These are phyloP conservation scores for Hemisphaericaspora xylanilytica DNA, from an alignment of 1,139 yeast genomes.

Conservation along the genomic window DNA sequence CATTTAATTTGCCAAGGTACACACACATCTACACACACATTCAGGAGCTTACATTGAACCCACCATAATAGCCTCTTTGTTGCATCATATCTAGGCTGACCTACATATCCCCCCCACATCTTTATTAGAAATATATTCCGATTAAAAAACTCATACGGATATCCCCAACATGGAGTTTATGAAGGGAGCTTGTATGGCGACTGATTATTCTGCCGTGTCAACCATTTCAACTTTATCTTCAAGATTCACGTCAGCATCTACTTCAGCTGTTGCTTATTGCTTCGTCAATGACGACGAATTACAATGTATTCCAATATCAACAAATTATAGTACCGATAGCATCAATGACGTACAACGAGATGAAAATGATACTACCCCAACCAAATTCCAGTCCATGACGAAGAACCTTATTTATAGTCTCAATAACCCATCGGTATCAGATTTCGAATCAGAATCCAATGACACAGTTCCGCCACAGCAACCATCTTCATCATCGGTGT, in stretches of 20 bases:
- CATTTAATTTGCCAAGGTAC: no score
- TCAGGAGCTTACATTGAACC: no score
- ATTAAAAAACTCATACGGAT: no score
- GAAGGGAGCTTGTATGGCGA: background rate
- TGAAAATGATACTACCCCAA: slow-evolving; percentile 17
- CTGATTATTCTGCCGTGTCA: background rate
- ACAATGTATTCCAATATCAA: slow-evolving; percentile 36
- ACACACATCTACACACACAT: no score
- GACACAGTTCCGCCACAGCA: slow-evolving; percentile 1
- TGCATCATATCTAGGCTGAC: no score
- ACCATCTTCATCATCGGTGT: slow-evolving; percentile 5
- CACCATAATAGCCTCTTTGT: no score
- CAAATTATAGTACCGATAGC: slow-evolving; percentile 3
- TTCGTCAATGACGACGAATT: slow-evolving; percentile 38
- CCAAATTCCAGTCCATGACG: slow-evolving; percentile 31
- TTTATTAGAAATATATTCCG: no score
- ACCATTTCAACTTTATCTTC: background rate
- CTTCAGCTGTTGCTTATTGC: slow-evolving; percentile 34
- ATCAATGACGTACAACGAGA: slow-evolving; percentile 13
- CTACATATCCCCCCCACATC: no score
- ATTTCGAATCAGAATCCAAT: slow-evolving; percentile 30
- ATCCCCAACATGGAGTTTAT: background rate
- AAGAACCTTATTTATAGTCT: slow-evolving; percentile 40
- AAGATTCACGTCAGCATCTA: background rate
- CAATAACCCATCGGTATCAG: slow-evolving; percentile 45